Base-by-base conservation (phyloP, 257 asterid genomes). In the Solanum phureja region DNA sequence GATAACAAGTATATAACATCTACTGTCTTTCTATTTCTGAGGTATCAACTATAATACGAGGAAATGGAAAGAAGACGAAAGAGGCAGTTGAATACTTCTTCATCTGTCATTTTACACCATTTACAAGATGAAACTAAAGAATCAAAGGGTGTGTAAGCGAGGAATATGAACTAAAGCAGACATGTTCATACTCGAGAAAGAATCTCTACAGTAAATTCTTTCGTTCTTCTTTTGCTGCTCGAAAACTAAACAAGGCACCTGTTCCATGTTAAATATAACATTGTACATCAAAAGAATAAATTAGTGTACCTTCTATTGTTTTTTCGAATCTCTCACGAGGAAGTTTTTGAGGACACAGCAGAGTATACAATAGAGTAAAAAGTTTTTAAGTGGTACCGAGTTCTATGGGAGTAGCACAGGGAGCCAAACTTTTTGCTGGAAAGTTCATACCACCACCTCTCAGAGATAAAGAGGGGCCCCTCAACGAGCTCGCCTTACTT, bases 401-500 rank as follows among this genome's bases (percentile, higher is more conserved):
- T 77, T 87, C 88, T 2, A 86, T 75, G 38, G 92, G 86, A 24
- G 88, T 62, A 16, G 90, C 81, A 49, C 81, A 81, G 62, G 92
- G 91, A 84, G 92, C 89, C 90, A 89, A 83, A 81, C 92, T 77
- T 91, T 92, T 92, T 11, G 90, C 68, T 7, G 90, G 88, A 56
- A 92, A 79, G 86, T 68, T 87, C 89, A 91, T 82, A 11, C 91
- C 93, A 35, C 91, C 91, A 40, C 93, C 92, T 87, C 87, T 90
- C 29, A 92, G 34, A 24, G 92, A 91, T 87, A 91, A 29, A 24
- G 90, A 83, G 10, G 92, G 92, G 31, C 91, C 91, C 68, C 75
- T 91, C 83, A 91, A 62, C 34, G 90, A 88, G 87, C 90, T 91
- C 31, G 92, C 93, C 89, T 88, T 89, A 85, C 91, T 92, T 88